Percentiles rank a stretch among this genome's conserved stretches.
phyloP scores from a whole-genome alignment of 805 yeast genomes.

The Lipomyces anomalus region DNA sequence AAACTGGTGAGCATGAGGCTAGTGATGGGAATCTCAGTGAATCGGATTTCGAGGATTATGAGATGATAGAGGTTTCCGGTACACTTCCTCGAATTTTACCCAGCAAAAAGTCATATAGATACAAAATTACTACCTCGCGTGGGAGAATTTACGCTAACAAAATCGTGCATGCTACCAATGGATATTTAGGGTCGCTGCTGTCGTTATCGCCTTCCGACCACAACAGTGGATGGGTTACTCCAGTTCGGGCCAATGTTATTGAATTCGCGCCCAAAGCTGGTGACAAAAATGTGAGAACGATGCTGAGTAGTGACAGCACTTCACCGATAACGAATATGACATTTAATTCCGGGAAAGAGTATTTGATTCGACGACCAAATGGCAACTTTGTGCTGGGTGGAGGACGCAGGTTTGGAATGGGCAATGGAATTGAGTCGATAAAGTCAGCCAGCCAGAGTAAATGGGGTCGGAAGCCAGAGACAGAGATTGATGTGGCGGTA shows the following conservation, averaged over 20 bases:
- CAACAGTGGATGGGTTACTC: slow-evolving; percentile 18
- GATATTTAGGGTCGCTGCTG: slow-evolving; percentile 26
- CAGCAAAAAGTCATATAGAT: slow-evolving; percentile 4
- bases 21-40: background rate
- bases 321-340: slow-evolving; percentile 18
- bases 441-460: slow-evolving; percentile 2
- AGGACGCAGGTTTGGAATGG: slow-evolving; percentile 19
- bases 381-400: slow-evolving; percentile 27
- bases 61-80: slow-evolving; percentile 6
- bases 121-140: slow-evolving; percentile 30
- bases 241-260: slow-evolving; percentile 30
- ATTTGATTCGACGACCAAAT: slow-evolving; percentile 19
- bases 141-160: slow-evolving; percentile 34
- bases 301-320: slow-evolving; percentile 10
- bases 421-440: slow-evolving; percentile 7
- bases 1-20: no score
- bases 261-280: slow-evolving; percentile 13
- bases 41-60: slow-evolving; percentile 17
- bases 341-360: slow-evolving; percentile 18
- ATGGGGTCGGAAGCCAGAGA: slow-evolving; percentile 7
- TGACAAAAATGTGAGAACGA: background rate
- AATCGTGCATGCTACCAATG: slow-evolving; percentile 39
- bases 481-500: slow-evolving; percentile 30
- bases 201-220: slow-evolving; percentile 2
- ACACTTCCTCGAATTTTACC: slow-evolving; percentile 13